A percentile compares a stretch with the other conserved stretches of the same genome.
Conservation (phyloP, 352 stramenopile species). For the Salisapilia sapeloensis region DNA sequence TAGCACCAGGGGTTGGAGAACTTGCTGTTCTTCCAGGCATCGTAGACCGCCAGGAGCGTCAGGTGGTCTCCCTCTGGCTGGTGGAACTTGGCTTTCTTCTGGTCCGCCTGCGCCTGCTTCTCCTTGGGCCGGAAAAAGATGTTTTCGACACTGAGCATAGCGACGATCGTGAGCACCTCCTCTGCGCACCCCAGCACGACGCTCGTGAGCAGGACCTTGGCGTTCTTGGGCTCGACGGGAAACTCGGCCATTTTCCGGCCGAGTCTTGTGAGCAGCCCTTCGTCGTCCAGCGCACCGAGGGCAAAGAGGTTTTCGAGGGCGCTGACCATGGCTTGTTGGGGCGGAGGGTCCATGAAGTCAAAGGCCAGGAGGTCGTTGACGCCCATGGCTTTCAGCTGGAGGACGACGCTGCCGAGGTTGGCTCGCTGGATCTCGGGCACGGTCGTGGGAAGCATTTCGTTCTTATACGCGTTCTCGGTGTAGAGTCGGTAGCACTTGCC, state of each 20-base stretch:
- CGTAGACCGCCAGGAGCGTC: conserved; percentile 95
- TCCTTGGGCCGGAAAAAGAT: conserved; percentile 98
- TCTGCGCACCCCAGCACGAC: conserved; percentile 96
- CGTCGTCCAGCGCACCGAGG: conserved; percentile 95
- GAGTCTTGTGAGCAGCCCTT: conserved; percentile 83
- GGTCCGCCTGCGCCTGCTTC: conserved; percentile 97
- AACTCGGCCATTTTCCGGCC: conserved; percentile 99
- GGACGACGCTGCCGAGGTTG: conserved; percentile 95
- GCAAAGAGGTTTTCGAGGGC: conserved; percentile 96
- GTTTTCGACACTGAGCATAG: conserved; percentile 97
- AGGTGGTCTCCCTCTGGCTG: conserved; percentile 98
- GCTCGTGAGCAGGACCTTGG: conserved; percentile 96
- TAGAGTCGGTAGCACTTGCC: conserved; percentile 99
- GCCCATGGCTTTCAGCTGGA: conserved; percentile 99
- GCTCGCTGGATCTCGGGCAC: conserved; percentile 98
- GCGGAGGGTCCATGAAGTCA: conserved; percentile 99
- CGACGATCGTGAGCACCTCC: conserved; percentile 98
- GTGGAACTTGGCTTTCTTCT: conserved; percentile 99
- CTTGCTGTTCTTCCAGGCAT: conserved; percentile 95
- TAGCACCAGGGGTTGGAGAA: conserved; percentile 99
- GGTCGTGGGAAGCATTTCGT: conserved; percentile 94
- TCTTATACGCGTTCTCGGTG: conserved; percentile 96
- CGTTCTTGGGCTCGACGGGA: conserved; percentile 96
- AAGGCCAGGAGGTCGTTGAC: conserved; percentile 99
- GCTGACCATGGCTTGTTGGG: conserved; percentile 92